Base-by-base conservation (phyloP, 371 early-diverging fungal genomes). In the Mortierella sp. region DNA sequence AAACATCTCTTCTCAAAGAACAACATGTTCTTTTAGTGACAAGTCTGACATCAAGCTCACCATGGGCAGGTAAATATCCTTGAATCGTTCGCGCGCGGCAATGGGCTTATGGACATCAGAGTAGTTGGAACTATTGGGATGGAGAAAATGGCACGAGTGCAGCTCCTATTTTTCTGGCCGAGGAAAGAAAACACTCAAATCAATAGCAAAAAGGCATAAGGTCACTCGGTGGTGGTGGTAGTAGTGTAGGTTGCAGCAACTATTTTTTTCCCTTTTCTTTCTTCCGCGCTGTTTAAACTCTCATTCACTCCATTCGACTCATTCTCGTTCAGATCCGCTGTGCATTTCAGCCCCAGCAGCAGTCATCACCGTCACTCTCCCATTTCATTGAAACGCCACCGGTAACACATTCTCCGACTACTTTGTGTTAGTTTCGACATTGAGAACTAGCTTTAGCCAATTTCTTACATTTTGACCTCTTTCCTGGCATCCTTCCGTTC, bases 321-420 rank as follows among this genome's bases (percentile, higher is more conserved):
- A 12, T 45, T 45, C 4, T 9, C 9, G 43, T 43, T 51, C 23
- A 40, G 40, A 40, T 40, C 13, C 40, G 40, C 40, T 40, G 40
- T 40, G 40, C 40, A 40, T 40, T 40, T 40, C 40, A 40, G 40
- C 13, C 40, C 13, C 40, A 40, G 40, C 23, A n/a, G 23, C 51
- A 51, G 51, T 51, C 51, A 51, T 51, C 26, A 47, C 47, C 22
- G n/a, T 47, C 47, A 47, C 40, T 37, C 40, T 47, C n/a, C n/a
- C 6, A 47, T 13, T n/a, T 19, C 22, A 47, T 47, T 47, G 22
- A 19, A 47, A 47, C 47, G 47, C 47, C 47, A 47, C 47, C 22
- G 47, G 47, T 47, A 47, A 47, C 47, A 37, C 13, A n/a, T n/a
- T n/a, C n/a, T n/a, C n/a, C n/a, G n/a, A n/a, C n/a, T n/a, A n/a